Base-by-base conservation (phyloP, 2,329 filamentous ascomycete species). In the Monilinia fructigena region DNA sequence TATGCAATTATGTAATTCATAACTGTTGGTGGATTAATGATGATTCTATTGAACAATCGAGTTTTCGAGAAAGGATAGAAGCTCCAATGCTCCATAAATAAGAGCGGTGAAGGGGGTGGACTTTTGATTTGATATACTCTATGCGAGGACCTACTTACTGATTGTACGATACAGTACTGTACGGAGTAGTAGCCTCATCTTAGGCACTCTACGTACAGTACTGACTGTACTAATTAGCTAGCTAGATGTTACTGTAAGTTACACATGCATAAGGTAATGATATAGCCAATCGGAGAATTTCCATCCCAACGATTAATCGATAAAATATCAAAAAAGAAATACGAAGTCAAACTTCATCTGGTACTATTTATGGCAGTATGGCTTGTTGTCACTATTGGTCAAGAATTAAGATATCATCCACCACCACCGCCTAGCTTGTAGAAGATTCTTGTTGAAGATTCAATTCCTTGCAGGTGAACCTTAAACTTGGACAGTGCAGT, bases 231-330 rank as follows among this genome's bases (percentile, higher is more conserved):
- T 35, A 35, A 35, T 35, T 35, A 35, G 31, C 31, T 47, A 47
- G 42, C 42, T 20, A 6, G 42, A 42, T 35, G 31, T 35, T 35
- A 35, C 42, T 47, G 45, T 48, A 63, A 61, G 62, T 68, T 60
- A 48, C 14, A 63, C 66, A 60, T 67, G 72, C 72, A 72, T 68
- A 66, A 68, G 53, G n/a, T 26, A 26, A 55, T 12, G 2, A 40
- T 14, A 8, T 5, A 56, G 38, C 62, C 63, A 66, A 63, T 70
- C 68, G 70, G 71, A 70, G 68, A 73, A 68, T 73, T 70, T 68
- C 56, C 67, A 67, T 70, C 66, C 64, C 68, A 68, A 69, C 53
- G 53, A 64, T 64, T 67, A 55, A 55, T 45, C 16, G 40, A 55
- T 40, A 26, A 26, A 62, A 64, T 69, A 69, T 70, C 68, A 67